Evolutionary conservation across 2,329 filamentous ascomycete species (phyloP), one percentile per base, ranked within the genome.

Genomic region (Penicillium frequentans): DNA sequence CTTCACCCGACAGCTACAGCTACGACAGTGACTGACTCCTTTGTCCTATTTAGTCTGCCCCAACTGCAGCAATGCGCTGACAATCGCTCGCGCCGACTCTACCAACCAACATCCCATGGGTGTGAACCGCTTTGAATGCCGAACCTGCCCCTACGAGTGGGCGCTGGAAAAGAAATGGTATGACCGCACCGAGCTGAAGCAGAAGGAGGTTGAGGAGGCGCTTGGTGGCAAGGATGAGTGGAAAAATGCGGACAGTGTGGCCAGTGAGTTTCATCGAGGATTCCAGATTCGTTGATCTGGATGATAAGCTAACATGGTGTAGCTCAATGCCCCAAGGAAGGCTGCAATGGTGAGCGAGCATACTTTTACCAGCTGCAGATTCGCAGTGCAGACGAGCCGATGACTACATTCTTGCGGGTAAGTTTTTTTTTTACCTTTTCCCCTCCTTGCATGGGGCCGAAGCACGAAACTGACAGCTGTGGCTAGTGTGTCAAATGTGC

Each of bases 291-390:
- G 5, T 14, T 31, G 42, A 53, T 11, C 19, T 33, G 35, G 43
- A 24, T 35, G 21, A 29, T 39, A 27, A 19, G 24, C 26, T 21
- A 39, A 14, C 29, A 5, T n/a, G 1, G 26, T 58, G 39, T 67
- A 85, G 89, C 89, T 49, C 90, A 95, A 82, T 99, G 95, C 75
- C 86, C 90, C 26, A 87, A 87, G 61, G 87, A 92, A 42, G 83
- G 83, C 55, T 99, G 95, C 80, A 83, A 90, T 70, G 91, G 91
- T 61, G 83, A 86, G 59, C 86, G 91, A 79, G 95, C 95, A 3
- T 96, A 93, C 62, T 98, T 93, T 80, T 96, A 93, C 81, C 91
- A 96, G 81, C 87, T 98, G 67, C 95, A 99, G 83, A 98, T 98
- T 77, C 87, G 95, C 67, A 96, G 91, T 81, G 95, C 95, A 52